Base-by-base conservation (phyloP, 75 land plant species). In the Cryptomeria japonica region DNA sequence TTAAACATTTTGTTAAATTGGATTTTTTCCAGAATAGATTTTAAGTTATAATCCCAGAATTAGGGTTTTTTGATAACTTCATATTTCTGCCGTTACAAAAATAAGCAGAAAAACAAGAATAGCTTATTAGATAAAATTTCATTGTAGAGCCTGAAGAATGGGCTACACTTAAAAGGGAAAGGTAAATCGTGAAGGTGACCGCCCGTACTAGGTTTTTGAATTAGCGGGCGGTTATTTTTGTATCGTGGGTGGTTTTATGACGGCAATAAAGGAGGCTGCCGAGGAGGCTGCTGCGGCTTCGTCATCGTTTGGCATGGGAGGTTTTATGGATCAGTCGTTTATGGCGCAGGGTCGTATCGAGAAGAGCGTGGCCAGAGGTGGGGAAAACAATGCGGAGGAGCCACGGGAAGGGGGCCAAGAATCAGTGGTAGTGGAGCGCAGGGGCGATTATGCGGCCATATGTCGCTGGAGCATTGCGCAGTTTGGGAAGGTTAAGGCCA, bases 381-480 rank as follows among this genome's bases (percentile, higher is more conserved):
- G 91, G 18, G 92, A 90, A 84, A 87, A 85, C 83, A 87, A 75
- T 51, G 88, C 86, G 31, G 90, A 91, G 73, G 46, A 51, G 37
- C 86, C 88, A 89, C 87, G 90, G 77, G 90, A 90, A 84, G 89
- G 90, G 85, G 90, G 93, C 38, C 94, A 92, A 80, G 98, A 95
- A 84, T 87, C 94, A 18, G 93, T 97, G 42, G 68, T 87, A 4
- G 95, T 97, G 39, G 98, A 96, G 87, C 91, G 93, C 44, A 90
- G 95, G 25, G 95, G 94, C 2, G 93, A 94, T n/a, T 90, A 88
- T 84, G 91, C 97, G 5, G 95, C 95, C 5, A 89, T 92, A 2
- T 96, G 97, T 84, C 90, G 89, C 75, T 97, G 99, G 99, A 91
- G 96, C 28, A 94, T 97, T 47, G 55, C 80, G 12, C 92, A 92